These are phyloP conservation scores for Harringtonia lauricola DNA, from an alignment of 2,329 filamentous ascomycete genomes.

Conservation along the genomic window DNA sequence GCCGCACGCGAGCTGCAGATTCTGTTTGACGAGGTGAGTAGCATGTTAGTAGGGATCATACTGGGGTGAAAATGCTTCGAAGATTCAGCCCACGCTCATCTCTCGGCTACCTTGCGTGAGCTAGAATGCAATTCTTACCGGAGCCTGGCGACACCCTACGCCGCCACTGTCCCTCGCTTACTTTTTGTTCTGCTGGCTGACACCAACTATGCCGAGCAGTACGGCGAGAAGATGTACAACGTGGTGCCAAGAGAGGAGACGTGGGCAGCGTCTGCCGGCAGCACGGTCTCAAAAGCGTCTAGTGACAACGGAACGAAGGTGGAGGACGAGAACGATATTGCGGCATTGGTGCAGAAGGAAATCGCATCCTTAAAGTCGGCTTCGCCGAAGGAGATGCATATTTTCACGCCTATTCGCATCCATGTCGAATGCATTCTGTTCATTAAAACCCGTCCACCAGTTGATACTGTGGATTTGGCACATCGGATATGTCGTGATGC, in stretches of 20 bases:
- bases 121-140: no score
- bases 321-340: slow-evolving; percentile 52
- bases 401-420: slow-evolving; percentile 41
- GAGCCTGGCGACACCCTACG: no score
- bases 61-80: background rate
- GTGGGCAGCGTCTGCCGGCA: background rate
- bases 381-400: slow-evolving; percentile 17
- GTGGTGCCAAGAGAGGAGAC: slow-evolving; percentile 27
- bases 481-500: slow-evolving; percentile 45
- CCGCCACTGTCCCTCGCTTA: no score
- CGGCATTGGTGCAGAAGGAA: slow-evolving; percentile 61
- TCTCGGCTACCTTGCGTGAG: no score
- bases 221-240: slow-evolving; percentile 51
- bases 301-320: slow-evolving; percentile 15
- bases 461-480: slow-evolving; percentile 45
- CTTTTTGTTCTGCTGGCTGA: no score
- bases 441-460: slow-evolving; percentile 42
- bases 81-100: no score
- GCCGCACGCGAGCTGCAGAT: slow-evolving; percentile 56
- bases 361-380: slow-evolving; percentile 45
- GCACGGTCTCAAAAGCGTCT: slow-evolving; percentile 16
- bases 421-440: slow-evolving; percentile 54
- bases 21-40: slow-evolving; percentile 48
- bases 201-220: slow-evolving; percentile 30
- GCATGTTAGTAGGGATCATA: background rate